Conservation (phyloP, 2,329 filamentous ascomycete genomes). For the Trichothecium sympodiale region DNA sequence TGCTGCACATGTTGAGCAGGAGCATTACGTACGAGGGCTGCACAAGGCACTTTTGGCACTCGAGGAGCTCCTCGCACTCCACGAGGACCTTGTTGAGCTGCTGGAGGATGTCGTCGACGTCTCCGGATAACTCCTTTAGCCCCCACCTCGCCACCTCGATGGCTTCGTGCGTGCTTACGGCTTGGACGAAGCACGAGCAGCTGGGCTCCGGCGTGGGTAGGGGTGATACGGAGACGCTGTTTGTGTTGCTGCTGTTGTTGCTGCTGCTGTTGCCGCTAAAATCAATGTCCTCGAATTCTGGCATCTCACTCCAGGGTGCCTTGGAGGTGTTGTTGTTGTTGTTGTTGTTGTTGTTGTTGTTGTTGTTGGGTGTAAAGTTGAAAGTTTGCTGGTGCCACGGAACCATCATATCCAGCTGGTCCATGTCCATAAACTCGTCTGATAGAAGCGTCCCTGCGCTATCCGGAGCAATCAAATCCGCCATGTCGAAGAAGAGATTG, state of each 20-base stretch:
- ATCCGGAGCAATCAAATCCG: background rate
- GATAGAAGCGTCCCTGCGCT: background rate
- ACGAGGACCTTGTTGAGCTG: background rate
- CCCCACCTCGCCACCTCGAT: background rate
- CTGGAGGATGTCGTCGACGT: background rate
- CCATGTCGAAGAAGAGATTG: background rate
- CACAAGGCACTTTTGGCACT: background rate
- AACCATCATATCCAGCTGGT: background rate
- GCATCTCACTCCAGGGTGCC: no score
- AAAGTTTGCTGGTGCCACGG: background rate
- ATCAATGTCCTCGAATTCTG: no score
- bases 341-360: no score
- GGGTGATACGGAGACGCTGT: no score
- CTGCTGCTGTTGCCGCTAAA: no score
- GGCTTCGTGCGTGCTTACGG: background rate
- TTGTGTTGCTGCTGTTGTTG: no score
- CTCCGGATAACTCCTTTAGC: background rate
- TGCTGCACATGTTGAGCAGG: background rate
- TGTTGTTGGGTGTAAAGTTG: background rate
- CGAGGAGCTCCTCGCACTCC: slow-evolving; percentile 1
- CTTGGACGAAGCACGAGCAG: background rate
- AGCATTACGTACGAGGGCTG: slow-evolving; percentile 1
- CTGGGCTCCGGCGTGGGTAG: no score
- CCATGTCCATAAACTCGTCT: background rate
- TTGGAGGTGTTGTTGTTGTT: no score